Evolutionary conservation across 1,284 basidiomycete species (phyloP).

Genomic region (Austroboletus novae-zelandiae): DNA sequence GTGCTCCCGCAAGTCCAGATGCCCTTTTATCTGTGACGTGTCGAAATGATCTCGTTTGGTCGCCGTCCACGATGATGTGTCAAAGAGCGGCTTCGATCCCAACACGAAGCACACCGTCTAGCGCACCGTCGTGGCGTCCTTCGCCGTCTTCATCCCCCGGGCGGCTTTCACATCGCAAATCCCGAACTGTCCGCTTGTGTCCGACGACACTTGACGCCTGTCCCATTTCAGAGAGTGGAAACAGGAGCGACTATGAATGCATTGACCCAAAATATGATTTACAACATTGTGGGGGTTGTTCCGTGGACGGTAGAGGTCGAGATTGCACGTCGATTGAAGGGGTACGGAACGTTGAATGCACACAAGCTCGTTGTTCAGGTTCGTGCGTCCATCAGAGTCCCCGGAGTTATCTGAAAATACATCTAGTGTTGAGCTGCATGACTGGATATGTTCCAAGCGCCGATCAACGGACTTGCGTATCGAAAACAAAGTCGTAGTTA

Average conservation of each 20-base stretch:
- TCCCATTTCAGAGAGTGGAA: conserved; percentile 45
- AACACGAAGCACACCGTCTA: conserved; percentile 1
- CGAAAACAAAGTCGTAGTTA: conserved; percentile 2
- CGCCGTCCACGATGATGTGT: conserved; percentile 11
- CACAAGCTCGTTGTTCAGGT: conserved; percentile 34
- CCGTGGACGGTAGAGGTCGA: conserved; percentile 56
- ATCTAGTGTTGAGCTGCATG: conserved; percentile 14
- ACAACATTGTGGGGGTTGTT: conserved; percentile 73
- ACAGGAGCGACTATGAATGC: conserved; percentile 58
- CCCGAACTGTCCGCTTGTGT: conserved; percentile 40
- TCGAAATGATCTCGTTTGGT: conserved; percentile 6
- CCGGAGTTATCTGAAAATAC: neutral
- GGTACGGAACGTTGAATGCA: conserved; percentile 68
- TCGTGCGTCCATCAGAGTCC: conserved; percentile 3
- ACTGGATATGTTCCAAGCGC: conserved; percentile 15
- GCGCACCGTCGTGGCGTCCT: conserved; percentile 1
- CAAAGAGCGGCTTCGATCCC: conserved; percentile 1
- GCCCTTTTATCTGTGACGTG: conserved; percentile 4
- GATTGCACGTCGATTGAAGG: conserved; percentile 70
- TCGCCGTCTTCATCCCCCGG: conserved; percentile 9
- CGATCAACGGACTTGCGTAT: conserved; percentile 14
- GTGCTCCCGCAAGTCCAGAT: conserved; percentile 11
- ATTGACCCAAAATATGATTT: conserved; percentile 55
- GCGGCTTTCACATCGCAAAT: conserved; percentile 7
- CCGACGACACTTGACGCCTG: conserved; percentile 59